Base-by-base conservation (phyloP, 345 rosid genomes). In the Salix koriyanagi region DNA sequence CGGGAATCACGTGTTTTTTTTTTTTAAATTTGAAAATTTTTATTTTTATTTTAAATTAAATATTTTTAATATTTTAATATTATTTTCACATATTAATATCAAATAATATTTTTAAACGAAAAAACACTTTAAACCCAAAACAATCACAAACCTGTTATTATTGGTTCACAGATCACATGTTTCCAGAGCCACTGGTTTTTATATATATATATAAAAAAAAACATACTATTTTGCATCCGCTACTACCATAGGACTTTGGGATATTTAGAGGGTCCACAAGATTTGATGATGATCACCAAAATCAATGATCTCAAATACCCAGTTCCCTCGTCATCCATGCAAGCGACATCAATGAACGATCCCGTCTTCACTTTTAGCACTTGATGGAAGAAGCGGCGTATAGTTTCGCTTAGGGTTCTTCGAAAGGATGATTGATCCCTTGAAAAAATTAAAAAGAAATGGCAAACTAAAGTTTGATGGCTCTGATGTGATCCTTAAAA, bases 261-360 rank as follows among this genome's bases (percentile, higher is more conserved):
- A 71, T 71, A 19, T 77, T 65, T 65, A 32, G 9, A 48, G 75
- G 75, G 71, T 16, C 61, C 81, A 67, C 72, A 12, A 5, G 5
- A 9, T 36, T 67, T 13, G 8, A 65, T 7, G 39, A 67, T 66
- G 54, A 70, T 50, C 7, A 71, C 2, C 19, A 11, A 15, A 15
- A 46, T 26, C 8, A 66, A 48, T 7, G 67, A 7, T 7, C 21
- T 28, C 3, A 41, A 68, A 76, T 76, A 56, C 79, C 36, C 26
- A 34, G 7, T 58, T 28, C 23, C 41, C 48, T 62, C 44, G 25
- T 58, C 67, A 69, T 76, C 19, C 69, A 74, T 64, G 32, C 70
- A 74, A 28, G 48, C 28, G 77, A 65, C 70, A 65, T 46, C 34
- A 14, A 3, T 14, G 5, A 3, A 21, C 8, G 5, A 61, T 15